A percentile compares a stretch with the other conserved stretches of the same genome.
phyloP scores from a whole-genome alignment of 2,329 filamentous ascomycete genomes.

The Cadophora luteo-olivacea region DNA sequence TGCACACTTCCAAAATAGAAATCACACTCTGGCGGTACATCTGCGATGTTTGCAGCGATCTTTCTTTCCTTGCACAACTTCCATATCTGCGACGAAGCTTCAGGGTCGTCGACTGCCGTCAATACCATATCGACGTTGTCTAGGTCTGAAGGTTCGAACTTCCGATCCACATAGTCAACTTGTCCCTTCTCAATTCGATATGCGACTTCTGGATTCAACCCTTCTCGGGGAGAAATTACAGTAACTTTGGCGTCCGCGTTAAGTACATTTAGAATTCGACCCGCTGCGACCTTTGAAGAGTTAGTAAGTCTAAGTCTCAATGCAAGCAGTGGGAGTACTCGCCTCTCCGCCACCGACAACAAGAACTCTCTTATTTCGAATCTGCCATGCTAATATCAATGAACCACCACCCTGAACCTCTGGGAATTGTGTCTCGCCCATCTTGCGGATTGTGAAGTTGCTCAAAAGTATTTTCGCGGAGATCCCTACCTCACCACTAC shows the following conservation, averaged over 20 bases:
- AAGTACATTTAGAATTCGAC: conserved; percentile 90
- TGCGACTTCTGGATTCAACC: conserved; percentile 87
- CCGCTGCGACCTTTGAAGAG: conserved; percentile 82
- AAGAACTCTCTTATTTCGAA: conserved; percentile 86
- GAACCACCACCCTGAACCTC: conserved; percentile 89
- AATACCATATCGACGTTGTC: conserved; percentile 89
- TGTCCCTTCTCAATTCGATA: conserved; percentile 78
- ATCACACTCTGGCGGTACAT: conserved; percentile 95
- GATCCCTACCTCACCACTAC: conserved; percentile 26
- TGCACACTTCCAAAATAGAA: conserved; percentile 98
- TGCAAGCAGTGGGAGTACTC: conserved; percentile 34
- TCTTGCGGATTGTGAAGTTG: conserved; percentile 29
- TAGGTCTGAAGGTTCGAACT: conserved; percentile 87
- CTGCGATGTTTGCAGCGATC: conserved; percentile 93
- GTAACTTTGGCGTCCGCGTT: conserved; percentile 93
- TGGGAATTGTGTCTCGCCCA: conserved; percentile 62
- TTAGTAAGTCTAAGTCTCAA: conserved; percentile 35
- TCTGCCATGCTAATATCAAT: conserved; percentile 94
- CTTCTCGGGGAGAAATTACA: conserved; percentile 79
- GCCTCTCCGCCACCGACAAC: conserved; percentile 96
- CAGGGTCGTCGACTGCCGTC: conserved; percentile 90
- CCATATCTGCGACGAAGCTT: conserved; percentile 89
- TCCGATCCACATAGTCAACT: conserved; percentile 80
- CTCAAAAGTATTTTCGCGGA: conserved; percentile 29
- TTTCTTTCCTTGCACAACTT: conserved; percentile 86